These are phyloP conservation scores for Nothophoma quercina DNA, from an alignment of 2,329 filamentous ascomycete species.

Conservation along the genomic window DNA sequence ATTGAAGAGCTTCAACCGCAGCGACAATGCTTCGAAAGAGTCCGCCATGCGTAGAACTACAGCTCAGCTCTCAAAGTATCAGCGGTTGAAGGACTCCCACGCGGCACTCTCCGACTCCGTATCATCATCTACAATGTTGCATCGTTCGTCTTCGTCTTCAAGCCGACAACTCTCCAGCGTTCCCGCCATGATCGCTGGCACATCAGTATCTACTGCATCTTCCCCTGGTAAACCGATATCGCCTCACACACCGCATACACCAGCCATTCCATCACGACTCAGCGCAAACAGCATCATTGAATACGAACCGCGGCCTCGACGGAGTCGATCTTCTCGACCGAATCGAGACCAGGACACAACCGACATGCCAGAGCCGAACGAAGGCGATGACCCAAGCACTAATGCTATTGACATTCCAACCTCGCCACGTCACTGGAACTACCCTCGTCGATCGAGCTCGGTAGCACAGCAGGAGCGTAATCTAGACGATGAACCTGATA, in stretches of 20 bases:
- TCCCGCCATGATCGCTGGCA: conserved; percentile 67
- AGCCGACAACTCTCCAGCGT: conserved; percentile 75
- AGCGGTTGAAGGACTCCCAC: conserved; percentile 88
- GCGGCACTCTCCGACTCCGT: conserved; percentile 90
- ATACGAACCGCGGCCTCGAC: conserved; percentile 57
- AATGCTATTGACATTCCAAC: conserved; percentile 77
- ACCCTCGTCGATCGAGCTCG: conserved; percentile 70
- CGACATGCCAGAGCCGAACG: conserved; percentile 37
- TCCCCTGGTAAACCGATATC: conserved; percentile 89
- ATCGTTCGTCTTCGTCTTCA: conserved; percentile 80
- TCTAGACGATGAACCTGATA: conserved; percentile 66
- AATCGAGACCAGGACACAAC: conserved; percentile 38
- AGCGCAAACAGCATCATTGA: conserved; percentile 88
- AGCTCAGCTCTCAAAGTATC: conserved; percentile 83
- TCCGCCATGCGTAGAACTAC: conserved; percentile 77
- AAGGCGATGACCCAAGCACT: conserved; percentile 57
- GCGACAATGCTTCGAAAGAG: conserved; percentile 65
- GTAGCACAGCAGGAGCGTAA: conserved; percentile 71
- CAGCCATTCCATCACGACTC: conserved; percentile 90
- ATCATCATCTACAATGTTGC: conserved; percentile 85
- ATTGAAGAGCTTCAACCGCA: conserved; percentile 78
- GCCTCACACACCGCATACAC: conserved; percentile 89
- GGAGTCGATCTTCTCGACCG: conserved; percentile 43
- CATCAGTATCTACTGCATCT: conserved; percentile 82
- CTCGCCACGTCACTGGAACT: conserved; percentile 66